Evolutionary conservation across 73 alveolate genomes (phyloP).

Genomic region (Durusdinium trenchii): DNA sequence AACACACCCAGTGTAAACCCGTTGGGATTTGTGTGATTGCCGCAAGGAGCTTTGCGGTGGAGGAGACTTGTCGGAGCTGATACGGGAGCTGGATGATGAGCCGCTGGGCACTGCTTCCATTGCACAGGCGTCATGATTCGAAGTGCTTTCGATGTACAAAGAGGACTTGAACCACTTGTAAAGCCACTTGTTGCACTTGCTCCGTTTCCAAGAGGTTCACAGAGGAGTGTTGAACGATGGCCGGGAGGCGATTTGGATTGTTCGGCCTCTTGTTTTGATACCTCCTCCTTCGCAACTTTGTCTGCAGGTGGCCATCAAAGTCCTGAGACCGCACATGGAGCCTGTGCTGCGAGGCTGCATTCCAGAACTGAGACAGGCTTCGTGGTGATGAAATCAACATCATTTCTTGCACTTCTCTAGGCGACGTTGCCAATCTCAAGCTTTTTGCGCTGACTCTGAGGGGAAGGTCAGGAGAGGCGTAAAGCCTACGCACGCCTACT

Average conservation of each 20-base stretch:
- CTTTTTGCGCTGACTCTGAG: conserved; percentile 59
- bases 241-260: conserved; percentile 22
- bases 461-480: conserved; percentile 10
- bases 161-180: neutral
- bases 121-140: conserved; percentile 47
- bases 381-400: neutral
- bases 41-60: conserved; percentile 22
- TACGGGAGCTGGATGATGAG: conserved; percentile 63
- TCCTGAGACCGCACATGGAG: conserved; percentile 84
- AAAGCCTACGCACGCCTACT: neutral
- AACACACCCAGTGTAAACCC: neutral
- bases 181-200: neutral
- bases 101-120: conserved; percentile 92
- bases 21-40: neutral
- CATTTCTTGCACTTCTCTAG: neutral
- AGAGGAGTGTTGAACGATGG: conserved; percentile 90
- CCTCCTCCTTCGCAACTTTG: neutral
- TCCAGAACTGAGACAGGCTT: neutral
- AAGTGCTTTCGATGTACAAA: neutral
- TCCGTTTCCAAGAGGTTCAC: conserved; percentile 20
- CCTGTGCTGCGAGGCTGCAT: conserved; percentile 62
- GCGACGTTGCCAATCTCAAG: conserved; percentile 82
- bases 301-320: conserved; percentile 83
- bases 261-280: neutral
- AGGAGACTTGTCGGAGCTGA: conserved; percentile 54